phyloP scores from a whole-genome alignment of 2,329 filamentous ascomycete species.

The Diaporthe longicolla region DNA sequence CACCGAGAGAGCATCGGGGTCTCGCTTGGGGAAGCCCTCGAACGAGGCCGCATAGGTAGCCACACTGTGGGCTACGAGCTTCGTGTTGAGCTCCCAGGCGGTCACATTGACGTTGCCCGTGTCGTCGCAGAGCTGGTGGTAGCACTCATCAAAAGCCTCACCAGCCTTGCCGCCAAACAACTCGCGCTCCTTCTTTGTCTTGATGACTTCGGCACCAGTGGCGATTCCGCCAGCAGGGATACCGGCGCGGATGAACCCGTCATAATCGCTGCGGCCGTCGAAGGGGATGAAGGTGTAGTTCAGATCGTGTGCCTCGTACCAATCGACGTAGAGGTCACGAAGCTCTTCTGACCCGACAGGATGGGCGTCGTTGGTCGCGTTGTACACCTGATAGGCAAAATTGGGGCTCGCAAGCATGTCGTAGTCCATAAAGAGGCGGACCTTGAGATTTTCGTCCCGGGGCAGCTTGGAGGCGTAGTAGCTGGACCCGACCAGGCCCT shows the following conservation, averaged over 20 bases:
- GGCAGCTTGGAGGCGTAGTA: conserved; percentile 71
- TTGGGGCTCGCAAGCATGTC: conserved; percentile 79
- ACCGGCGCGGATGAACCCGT: conserved; percentile 79
- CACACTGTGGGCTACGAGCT: conserved; percentile 49
- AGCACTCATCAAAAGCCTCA: conserved; percentile 71
- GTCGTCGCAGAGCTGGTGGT: conserved; percentile 74
- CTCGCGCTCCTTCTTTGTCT: conserved; percentile 75
- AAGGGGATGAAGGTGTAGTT: conserved; percentile 81
- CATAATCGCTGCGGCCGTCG: conserved; percentile 85
- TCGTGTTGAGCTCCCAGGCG: conserved; percentile 73
- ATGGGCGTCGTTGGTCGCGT: conserved; percentile 78
- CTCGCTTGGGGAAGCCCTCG: conserved; percentile 43
- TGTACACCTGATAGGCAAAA: conserved; percentile 78
- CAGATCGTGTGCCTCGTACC: conserved; percentile 72
- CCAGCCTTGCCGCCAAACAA: conserved; percentile 81
- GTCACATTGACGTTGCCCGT: conserved; percentile 70
- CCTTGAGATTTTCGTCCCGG: conserved; percentile 71
- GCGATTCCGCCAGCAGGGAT: conserved; percentile 83
- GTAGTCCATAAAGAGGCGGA: conserved; percentile 78
- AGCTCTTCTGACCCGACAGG: conserved; percentile 80
- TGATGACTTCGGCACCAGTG: conserved; percentile 82
- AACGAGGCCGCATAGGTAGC: conserved; percentile 44
- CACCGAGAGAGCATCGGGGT: conserved; percentile 12
- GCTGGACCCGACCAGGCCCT: conserved; percentile 74
- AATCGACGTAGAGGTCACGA: conserved; percentile 76